Conservation (phyloP, 108 stramenopile genomes). For the Discostella stelligeroides region DNA sequence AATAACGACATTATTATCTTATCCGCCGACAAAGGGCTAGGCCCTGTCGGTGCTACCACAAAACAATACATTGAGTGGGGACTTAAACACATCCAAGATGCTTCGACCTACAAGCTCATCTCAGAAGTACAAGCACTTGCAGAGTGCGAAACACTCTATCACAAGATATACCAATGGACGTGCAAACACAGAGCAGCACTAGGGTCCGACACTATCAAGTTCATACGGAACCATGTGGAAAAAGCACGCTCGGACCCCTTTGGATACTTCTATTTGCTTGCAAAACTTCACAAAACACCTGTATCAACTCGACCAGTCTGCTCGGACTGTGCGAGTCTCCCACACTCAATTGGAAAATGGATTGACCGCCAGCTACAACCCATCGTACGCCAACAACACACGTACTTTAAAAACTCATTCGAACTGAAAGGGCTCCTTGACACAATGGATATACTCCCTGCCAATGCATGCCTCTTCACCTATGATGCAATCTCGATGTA, state of each 20-base stretch:
- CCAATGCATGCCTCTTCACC: too few species aligned
- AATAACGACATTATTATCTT: background rate
- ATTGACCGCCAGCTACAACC: too few species aligned
- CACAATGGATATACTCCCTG: background rate
- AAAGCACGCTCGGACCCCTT: background rate
- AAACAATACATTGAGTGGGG: background rate
- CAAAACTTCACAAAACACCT: background rate
- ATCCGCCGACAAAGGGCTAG: background rate
- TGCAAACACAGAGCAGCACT: background rate
- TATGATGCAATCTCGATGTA: too few species aligned
- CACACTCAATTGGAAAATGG: too few species aligned
- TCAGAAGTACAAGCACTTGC: background rate
- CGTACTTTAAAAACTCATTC: conserved; percentile 16
- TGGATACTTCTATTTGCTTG: background rate
- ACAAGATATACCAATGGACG: background rate
- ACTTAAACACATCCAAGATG: background rate
- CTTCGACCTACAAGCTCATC: background rate
- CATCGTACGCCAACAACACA: background rate
- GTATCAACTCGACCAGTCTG: background rate
- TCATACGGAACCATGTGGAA: background rate
- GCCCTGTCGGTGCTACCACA: too few species aligned
- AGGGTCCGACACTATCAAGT: background rate
- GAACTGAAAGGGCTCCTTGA: background rate
- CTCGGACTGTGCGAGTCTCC: background rate
- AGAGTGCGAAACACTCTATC: background rate